Percentiles rank a stretch among this genome's conserved stretches.
Conservation (phyloP, 108 stramenopile genomes). For the Nannochloropsis salina region DNA sequence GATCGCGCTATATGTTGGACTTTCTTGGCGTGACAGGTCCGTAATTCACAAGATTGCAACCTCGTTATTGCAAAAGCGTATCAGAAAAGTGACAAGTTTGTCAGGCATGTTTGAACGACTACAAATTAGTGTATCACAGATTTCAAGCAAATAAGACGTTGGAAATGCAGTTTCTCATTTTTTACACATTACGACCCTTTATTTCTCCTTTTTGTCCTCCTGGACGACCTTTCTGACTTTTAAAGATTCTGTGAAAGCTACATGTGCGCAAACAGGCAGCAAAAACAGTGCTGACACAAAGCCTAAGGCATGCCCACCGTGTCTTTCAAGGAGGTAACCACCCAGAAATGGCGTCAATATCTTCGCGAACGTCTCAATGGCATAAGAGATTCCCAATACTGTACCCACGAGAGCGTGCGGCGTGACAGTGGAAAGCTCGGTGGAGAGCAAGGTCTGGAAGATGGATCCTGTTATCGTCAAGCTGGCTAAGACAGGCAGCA, state of each 20-base stretch:
- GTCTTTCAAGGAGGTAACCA: constrained; percentile 15
- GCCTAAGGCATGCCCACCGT: background rate
- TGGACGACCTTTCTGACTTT: background rate
- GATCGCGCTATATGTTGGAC: too few relatives aligned
- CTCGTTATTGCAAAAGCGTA: too few relatives aligned
- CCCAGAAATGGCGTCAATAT: constrained; percentile 17
- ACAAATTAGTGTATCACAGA: too few relatives aligned
- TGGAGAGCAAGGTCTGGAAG: constrained; percentile 13
- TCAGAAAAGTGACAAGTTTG: too few relatives aligned
- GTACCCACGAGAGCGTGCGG: constrained; percentile 15
- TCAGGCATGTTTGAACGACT: too few relatives aligned
- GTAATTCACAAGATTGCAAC: too few relatives aligned
- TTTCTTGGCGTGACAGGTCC: too few relatives aligned
- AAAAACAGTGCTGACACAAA: background rate
- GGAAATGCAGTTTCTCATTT: too few relatives aligned
- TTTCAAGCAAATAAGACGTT: too few relatives aligned
- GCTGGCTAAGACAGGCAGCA: constrained; percentile 10
- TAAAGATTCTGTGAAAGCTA: background rate
- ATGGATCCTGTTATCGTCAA: constrained; percentile 14
- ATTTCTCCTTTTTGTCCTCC: constrained; percentile 1
- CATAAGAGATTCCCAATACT: constrained; percentile 11
- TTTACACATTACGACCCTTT: background rate
- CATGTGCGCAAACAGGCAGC: background rate
- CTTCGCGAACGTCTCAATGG: constrained; percentile 10
- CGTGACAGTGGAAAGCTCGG: background rate